Conservation (phyloP, 2,329 filamentous ascomycete species). For the Huntiella savannae region DNA sequence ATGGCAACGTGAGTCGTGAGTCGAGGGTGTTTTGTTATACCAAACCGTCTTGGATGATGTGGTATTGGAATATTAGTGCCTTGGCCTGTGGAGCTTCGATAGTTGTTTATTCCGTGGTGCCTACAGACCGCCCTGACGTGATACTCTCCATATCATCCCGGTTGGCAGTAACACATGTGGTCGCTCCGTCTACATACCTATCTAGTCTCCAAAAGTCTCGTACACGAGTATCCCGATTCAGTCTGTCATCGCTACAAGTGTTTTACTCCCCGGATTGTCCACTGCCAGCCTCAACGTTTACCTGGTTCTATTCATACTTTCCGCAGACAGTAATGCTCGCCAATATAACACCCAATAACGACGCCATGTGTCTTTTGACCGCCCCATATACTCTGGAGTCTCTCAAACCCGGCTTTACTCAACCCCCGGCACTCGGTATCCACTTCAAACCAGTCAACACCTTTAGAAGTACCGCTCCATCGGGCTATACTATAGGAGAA, state of each 20-base stretch:
- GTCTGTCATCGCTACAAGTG: slow-evolving; percentile 50
- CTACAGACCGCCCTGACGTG: slow-evolving; percentile 54
- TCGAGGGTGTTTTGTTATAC: slow-evolving; percentile 84
- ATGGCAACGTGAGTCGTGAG: slow-evolving; percentile 55
- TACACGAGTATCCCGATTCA: slow-evolving; percentile 22
- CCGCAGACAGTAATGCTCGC: slow-evolving; percentile 59
- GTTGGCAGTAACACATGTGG: slow-evolving; percentile 75
- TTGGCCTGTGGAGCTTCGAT: slow-evolving; percentile 68
- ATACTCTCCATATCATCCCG: slow-evolving; percentile 69
- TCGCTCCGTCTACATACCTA: slow-evolving; percentile 85
- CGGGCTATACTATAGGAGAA: slow-evolving; percentile 57
- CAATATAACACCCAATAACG: slow-evolving; percentile 88
- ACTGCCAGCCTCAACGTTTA: slow-evolving; percentile 79
- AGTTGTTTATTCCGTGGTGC: slow-evolving; percentile 80
- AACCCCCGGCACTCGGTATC: slow-evolving; percentile 64
- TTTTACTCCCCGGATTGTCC: slow-evolving; percentile 92
- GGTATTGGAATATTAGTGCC: slow-evolving; percentile 86
- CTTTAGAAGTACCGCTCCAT: slow-evolving; percentile 32
- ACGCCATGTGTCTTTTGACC: slow-evolving; percentile 91
- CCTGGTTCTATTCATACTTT: slow-evolving; percentile 73
- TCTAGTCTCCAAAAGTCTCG: slow-evolving; percentile 70
- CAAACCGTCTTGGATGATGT: slow-evolving; percentile 98
- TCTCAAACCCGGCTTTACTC: slow-evolving; percentile 55
- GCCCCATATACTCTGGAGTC: slow-evolving; percentile 61
- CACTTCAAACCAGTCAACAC: slow-evolving; percentile 45